These are phyloP conservation scores for Parastagonospora nodorum DNA, from an alignment of 2,329 filamentous ascomycete species.

Conservation along the genomic window DNA sequence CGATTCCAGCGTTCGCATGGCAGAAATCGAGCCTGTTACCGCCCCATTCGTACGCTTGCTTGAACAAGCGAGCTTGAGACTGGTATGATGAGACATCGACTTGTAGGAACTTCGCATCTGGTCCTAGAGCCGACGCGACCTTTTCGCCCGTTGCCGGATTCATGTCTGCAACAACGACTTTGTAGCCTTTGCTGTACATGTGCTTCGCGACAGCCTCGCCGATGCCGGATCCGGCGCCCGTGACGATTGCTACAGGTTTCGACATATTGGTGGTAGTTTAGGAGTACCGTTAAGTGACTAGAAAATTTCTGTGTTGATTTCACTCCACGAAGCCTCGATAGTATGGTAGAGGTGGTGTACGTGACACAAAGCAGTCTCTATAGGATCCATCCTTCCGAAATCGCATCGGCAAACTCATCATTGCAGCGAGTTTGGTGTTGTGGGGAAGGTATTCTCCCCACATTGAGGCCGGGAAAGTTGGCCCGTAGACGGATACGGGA, in stretches of 20 bases:
- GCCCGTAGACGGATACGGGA: neutral
- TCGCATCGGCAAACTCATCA: neutral
- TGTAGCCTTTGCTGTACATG: conserved; percentile 46
- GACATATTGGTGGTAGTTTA: conserved; percentile 29
- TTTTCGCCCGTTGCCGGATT: conserved; percentile 36
- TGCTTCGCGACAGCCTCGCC: conserved; percentile 52
- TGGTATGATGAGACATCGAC: conserved; percentile 49
- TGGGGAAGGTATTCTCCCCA: conserved; percentile 13
- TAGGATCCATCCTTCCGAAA: neutral
- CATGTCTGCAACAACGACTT: conserved; percentile 53
- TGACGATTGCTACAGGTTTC: conserved; percentile 51
- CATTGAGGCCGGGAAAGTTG: conserved; percentile 5
- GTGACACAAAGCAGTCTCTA: neutral
- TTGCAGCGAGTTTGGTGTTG: conserved; percentile 2
- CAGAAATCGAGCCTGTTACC: conserved; percentile 50
- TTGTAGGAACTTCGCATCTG: conserved; percentile 42
- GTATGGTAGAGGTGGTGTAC: too few species aligned
- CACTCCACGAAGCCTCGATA: neutral
- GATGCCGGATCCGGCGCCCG: conserved; percentile 53
- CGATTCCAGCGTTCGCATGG: conserved; percentile 53
- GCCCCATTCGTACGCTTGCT: conserved; percentile 49
- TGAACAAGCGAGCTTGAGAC: conserved; percentile 47
- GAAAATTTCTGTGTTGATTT: neutral
- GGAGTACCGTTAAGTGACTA: neutral
- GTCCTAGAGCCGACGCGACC: conserved; percentile 35